Conservation (phyloP, 139 green algal species). For the Parachlorella kessleri region DNA sequence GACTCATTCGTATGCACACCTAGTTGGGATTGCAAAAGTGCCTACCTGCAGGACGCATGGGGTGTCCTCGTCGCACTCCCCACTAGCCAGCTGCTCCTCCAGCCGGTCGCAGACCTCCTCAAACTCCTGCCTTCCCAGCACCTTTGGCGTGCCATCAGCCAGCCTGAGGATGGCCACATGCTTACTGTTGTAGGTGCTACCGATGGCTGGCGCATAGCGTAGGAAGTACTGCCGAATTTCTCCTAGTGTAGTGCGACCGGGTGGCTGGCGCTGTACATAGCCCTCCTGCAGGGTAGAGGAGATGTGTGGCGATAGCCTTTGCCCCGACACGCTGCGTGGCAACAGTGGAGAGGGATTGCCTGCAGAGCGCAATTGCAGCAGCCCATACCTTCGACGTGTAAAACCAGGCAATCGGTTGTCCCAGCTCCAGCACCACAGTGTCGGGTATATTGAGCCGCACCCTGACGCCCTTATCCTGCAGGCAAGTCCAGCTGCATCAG, state of each 20-base stretch:
- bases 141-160: constrained; percentile 44
- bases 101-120: constrained; percentile 54
- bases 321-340: not conserved
- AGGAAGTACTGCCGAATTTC: constrained; percentile 50
- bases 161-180: constrained; percentile 44
- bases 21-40: constrained; percentile 9
- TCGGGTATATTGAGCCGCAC: constrained; percentile 61
- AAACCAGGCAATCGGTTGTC: constrained; percentile 56
- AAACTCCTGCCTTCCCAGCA: constrained; percentile 44
- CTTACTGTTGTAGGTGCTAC: constrained; percentile 29
- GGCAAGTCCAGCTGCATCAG: not conserved
- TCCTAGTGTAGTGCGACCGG: constrained; percentile 38
- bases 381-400: constrained; percentile 49
- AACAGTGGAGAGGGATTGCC: no score
- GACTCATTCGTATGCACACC: not conserved
- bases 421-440: constrained; percentile 55
- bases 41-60: constrained; percentile 53
- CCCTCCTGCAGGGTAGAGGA: constrained; percentile 43
- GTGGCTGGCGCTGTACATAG: constrained; percentile 46
- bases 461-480: constrained; percentile 62
- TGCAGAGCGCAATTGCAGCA: not conserved
- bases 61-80: constrained; percentile 20
- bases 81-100: constrained; percentile 34
- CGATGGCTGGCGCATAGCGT: not conserved
- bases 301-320: not conserved